These are phyloP conservation scores for Sporobolomyces phaffii DNA, from an alignment of 768 basidiomycete species.

Conservation along the genomic window DNA sequence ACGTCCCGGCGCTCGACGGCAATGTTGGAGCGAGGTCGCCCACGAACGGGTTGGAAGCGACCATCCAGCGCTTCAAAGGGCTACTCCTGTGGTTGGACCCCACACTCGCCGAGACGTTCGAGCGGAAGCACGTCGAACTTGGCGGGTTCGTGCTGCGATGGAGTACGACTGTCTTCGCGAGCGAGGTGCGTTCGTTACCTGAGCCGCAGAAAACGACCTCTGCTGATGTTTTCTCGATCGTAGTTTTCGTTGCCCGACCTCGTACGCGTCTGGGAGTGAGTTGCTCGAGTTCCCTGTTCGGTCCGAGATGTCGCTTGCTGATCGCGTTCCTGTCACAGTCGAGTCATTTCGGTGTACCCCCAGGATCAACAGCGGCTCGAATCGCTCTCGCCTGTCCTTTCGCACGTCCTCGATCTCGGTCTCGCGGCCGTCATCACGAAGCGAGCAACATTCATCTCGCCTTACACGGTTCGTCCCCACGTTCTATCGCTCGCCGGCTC, in stretches of 20 bases:
- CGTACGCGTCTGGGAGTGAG: constrained; percentile 34
- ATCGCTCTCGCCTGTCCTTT: constrained; percentile 31
- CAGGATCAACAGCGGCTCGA: background rate
- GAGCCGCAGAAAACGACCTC: too few species aligned
- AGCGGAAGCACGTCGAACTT: constrained; percentile 22
- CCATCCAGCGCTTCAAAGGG: constrained; percentile 17
- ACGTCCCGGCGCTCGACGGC: constrained; percentile 21
- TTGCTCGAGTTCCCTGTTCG: too few species aligned
- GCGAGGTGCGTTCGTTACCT: constrained; percentile 7
- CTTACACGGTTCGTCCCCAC: constrained; percentile 4
- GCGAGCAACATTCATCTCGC: constrained; percentile 20
- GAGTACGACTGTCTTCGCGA: constrained; percentile 34
- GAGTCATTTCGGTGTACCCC: constrained; percentile 30
- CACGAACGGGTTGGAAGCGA: constrained; percentile 15
- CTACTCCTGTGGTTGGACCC: constrained; percentile 32
- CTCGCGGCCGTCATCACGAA: constrained; percentile 28
- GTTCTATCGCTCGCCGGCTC: background rate
- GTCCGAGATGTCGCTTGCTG: background rate
- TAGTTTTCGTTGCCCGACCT: constrained; percentile 33
- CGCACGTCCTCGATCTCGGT: constrained; percentile 32
- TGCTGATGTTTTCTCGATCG: too few species aligned
- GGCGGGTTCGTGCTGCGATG: constrained; percentile 24
- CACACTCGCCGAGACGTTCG: constrained; percentile 15
- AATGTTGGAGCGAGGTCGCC: background rate
- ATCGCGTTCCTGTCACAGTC: background rate